Conservation (phyloP, 1,139 yeast genomes). For the Scheffersomyces quercinus region DNA sequence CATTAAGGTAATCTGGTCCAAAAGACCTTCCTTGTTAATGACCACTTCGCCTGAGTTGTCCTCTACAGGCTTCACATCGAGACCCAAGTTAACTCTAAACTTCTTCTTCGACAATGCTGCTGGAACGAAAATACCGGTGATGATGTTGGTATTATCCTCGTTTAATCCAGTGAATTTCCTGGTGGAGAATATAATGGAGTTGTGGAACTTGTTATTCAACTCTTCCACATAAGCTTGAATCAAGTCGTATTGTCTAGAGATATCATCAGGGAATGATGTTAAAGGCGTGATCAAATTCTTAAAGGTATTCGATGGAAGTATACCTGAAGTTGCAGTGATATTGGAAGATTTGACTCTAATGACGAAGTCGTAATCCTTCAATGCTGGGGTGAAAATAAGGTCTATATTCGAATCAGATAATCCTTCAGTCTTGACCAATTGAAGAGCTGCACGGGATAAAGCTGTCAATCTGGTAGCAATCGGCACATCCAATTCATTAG, state of each 20-base stretch:
- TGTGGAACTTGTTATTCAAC: conserved; percentile 54
- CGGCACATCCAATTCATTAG: conserved; percentile 68
- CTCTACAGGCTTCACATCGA: conserved; percentile 66
- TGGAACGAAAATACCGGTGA: conserved; percentile 83
- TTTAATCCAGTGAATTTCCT: conserved; percentile 52
- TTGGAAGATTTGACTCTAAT: conserved; percentile 55
- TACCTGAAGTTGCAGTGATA: conserved; percentile 52
- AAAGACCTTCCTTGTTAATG: conserved; percentile 72
- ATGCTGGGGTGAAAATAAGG: conserved; percentile 73
- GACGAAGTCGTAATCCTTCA: conserved; percentile 81
- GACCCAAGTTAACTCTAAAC: conserved; percentile 80
- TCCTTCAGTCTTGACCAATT: conserved; percentile 47
- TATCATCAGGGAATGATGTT: conserved; percentile 46
- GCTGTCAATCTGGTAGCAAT: conserved; percentile 88
- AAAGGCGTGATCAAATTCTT: conserved; percentile 58
- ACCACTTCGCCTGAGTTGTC: conserved; percentile 52
- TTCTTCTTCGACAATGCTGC: conserved; percentile 54
- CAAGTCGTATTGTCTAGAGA: conserved; percentile 54
- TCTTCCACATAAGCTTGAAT: conserved; percentile 54
- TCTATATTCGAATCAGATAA: conserved; percentile 49
- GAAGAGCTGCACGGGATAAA: conserved; percentile 73
- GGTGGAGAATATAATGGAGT: conserved; percentile 61
- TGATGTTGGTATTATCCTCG: conserved; percentile 54
- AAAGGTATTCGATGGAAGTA: conserved; percentile 54
- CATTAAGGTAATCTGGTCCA: conserved; percentile 68